These are phyloP conservation scores for Russula abietina DNA, from an alignment of 768 basidiomycete species.

Conservation along the genomic window DNA sequence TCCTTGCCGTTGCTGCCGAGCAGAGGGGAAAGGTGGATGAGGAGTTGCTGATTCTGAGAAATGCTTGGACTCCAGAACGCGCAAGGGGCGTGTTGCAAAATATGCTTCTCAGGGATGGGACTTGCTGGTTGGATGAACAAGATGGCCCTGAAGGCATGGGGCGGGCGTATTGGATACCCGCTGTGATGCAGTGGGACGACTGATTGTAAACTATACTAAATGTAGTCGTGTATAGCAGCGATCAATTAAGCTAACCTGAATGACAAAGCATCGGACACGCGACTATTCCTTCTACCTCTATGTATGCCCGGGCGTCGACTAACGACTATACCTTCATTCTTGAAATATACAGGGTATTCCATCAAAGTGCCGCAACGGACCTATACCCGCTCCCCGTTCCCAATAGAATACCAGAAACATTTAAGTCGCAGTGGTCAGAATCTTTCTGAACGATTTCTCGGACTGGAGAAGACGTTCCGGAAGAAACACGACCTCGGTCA, in stretches of 20 bases:
- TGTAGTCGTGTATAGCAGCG: neutral
- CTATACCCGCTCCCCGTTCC: slow-evolving; percentile 27
- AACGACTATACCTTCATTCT: neutral
- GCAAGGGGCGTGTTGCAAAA: slow-evolving; percentile 77
- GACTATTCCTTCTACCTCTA: neutral
- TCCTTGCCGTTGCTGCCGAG: slow-evolving; percentile 67
- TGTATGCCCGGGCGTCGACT: slow-evolving; percentile 7
- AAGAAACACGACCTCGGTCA: slow-evolving; percentile 38
- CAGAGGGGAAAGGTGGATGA: slow-evolving; percentile 67
- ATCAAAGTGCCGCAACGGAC: slow-evolving; percentile 32
- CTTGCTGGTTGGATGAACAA: slow-evolving; percentile 95
- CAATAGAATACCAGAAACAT: slow-evolving; percentile 21
- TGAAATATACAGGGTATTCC: slow-evolving; percentile 24
- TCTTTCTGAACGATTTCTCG: slow-evolving; percentile 48
- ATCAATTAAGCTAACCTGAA: neutral
- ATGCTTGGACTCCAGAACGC: slow-evolving; percentile 76
- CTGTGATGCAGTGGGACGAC: slow-evolving; percentile 80
- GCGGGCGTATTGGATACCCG: slow-evolving; percentile 81
- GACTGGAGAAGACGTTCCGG: slow-evolving; percentile 50
- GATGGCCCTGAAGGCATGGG: slow-evolving; percentile 47
- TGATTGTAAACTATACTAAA: slow-evolving; percentile 28
- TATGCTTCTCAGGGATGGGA: slow-evolving; percentile 83
- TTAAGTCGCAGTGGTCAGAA: slow-evolving; percentile 49
- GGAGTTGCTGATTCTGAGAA: slow-evolving; percentile 49
- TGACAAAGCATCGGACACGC: slow-evolving; percentile 9